Conservation (phyloP, 306 rosid genomes). For the Fagus crenata region DNA sequence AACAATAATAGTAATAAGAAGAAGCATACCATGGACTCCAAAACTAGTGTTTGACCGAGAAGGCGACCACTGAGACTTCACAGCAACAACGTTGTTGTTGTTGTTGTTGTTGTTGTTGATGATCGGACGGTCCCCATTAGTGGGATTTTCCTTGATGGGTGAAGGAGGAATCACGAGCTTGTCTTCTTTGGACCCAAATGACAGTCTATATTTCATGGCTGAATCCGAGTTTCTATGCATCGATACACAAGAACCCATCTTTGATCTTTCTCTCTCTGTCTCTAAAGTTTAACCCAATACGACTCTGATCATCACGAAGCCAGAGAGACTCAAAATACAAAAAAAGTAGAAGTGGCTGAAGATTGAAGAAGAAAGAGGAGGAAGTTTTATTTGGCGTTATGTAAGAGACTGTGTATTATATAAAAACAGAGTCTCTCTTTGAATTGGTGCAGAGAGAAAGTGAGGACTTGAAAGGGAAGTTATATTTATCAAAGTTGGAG, state of each 20-base stretch:
- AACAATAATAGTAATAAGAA: not conserved
- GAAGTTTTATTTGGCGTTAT: constrained; percentile 6
- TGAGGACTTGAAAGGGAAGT: constrained; percentile 40
- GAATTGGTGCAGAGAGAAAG: not conserved
- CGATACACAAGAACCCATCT: constrained; percentile 79
- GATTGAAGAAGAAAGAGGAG: constrained; percentile 11
- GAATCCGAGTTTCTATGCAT: constrained; percentile 50
- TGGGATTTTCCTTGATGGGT: constrained; percentile 51
- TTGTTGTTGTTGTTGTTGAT: not conserved
- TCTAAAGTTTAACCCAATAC: constrained; percentile 22
- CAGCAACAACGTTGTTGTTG: constrained; percentile 30
- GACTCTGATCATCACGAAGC: constrained; percentile 39
- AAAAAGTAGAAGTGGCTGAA: constrained; percentile 17
- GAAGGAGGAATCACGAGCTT: constrained; percentile 58
- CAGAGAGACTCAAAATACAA: not conserved
- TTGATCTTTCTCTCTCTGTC: not conserved
- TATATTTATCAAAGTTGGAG: constrained; percentile 15
- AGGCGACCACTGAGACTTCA: constrained; percentile 51
- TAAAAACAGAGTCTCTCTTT: not conserved
- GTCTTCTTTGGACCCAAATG: constrained; percentile 53
- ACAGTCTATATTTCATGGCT: constrained; percentile 52
- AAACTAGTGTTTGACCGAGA: constrained; percentile 45
- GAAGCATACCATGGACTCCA: constrained; percentile 40
- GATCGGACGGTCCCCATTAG: constrained; percentile 41
- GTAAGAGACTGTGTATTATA: not conserved